Evolutionary conservation across 352 stramenopile species (phyloP), one percentile per base, ranked within the genome.

Genomic region (Blastocystis hominis): DNA sequence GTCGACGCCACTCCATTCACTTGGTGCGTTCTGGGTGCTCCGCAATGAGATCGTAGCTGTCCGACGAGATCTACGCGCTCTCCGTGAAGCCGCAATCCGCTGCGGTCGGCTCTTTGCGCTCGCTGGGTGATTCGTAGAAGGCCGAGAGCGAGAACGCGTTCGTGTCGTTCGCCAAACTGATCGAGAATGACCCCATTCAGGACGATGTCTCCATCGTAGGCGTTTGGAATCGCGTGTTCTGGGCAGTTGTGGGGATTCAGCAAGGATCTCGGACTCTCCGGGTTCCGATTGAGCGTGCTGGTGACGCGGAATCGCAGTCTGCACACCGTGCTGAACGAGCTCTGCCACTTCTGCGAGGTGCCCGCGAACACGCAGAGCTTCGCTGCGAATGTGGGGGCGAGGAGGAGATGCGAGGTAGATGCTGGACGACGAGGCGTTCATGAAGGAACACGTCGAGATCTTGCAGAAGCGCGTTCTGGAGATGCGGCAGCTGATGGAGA

Each of bases 181-280:
- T 87, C n/a, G 66, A 87, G 54, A 78, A 87, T 13, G 77, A 87
- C 55, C 62, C 62, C 20, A 76, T 75, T 59, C 72, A 87, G 36
- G 77, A 87, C 53, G 77, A 87, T 53, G 77, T 87, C 10, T 61
- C 62, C 9, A 63, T 72, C 34, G 66, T 87, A 84, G 13, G 30
- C 5, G 13, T 6, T 30, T 13, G 10, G n/a, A 40, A 30, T 64
- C 15, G n/a, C 36, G 4, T 40, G 5, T 64, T 13, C n/a, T 10
- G 30, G 0, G 17, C 68, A 84, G 72, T 30, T 84, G 17, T 87
- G 77, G 77, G 77, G 62, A 36, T 87, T 87, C 44, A 78, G 62
- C 44, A 87, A 87, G 54, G 77, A 87, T 44, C 30, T 87, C 15
- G 77, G 62, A 34, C 66, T 87, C 30, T 87, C 77, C 0, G 77